A percentile compares a stretch with the other conserved stretches of the same genome.
These are phyloP conservation scores for Arthroderma uncinatum DNA, from an alignment of 2,329 filamentous ascomycete genomes.

Conservation along the genomic window DNA sequence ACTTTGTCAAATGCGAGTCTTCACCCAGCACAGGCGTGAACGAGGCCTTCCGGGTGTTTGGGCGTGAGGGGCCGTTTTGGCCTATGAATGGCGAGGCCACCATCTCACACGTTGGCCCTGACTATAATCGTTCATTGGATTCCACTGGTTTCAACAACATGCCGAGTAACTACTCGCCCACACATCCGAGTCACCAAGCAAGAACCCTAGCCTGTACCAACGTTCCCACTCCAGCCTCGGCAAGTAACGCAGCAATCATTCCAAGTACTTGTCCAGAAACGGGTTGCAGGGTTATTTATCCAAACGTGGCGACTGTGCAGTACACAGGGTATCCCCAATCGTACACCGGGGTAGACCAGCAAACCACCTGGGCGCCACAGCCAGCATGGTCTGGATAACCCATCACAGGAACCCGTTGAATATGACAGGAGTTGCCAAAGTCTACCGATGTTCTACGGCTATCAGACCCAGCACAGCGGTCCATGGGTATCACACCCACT, in stretches of 20 bases:
- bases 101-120: neutral
- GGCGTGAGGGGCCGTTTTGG: slow-evolving; percentile 9
- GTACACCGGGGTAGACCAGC: slow-evolving; percentile 5
- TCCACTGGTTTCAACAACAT: neutral
- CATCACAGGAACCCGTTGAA: neutral
- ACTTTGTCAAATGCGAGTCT: slow-evolving; percentile 1
- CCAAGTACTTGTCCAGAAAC: slow-evolving; percentile 2
- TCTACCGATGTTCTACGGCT: neutral
- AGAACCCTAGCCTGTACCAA: neutral
- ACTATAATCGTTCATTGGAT: slow-evolving; percentile 6
- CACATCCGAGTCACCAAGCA: neutral
- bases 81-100: slow-evolving; percentile 1
- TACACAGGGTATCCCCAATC: neutral
- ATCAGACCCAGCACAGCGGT: neutral
- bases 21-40: slow-evolving; percentile 1
- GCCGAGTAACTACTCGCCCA: slow-evolving; percentile 1
- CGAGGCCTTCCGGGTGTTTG: slow-evolving; percentile 8
- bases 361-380: slow-evolving; percentile 7
- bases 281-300: slow-evolving; percentile 1
- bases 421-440: neutral
- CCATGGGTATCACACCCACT: neutral
- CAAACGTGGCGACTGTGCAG: neutral
- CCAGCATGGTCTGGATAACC: slow-evolving; percentile 9
- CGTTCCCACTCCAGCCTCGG: neutral
- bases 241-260: slow-evolving; percentile 1